phyloP scores from a whole-genome alignment of 257 asterid genomes.

The Linderniella brevidens region DNA sequence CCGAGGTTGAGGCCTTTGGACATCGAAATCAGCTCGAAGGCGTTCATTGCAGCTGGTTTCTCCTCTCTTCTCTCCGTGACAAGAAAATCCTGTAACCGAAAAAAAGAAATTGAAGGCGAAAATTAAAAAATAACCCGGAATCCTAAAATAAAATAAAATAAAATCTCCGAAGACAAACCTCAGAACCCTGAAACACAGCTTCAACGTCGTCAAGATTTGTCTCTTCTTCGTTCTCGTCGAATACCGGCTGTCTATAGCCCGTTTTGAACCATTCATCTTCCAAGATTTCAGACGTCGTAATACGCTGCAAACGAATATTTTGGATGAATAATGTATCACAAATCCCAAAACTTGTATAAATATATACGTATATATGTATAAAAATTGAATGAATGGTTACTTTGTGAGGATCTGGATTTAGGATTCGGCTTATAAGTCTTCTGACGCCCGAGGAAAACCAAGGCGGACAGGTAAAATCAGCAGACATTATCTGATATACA shows the following conservation, averaged over 20 bases:
- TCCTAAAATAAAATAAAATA: too few species aligned
- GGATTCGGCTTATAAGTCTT: constrained; percentile 61
- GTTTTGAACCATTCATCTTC: constrained; percentile 92
- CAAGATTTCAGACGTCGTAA: constrained; percentile 53
- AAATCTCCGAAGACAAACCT: constrained; percentile 22
- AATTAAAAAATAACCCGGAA: too few species aligned
- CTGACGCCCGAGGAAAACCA: constrained; percentile 83
- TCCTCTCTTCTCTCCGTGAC: constrained; percentile 78
- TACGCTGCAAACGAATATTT: constrained; percentile 33
- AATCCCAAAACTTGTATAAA: too few species aligned
- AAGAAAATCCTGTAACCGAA: constrained; percentile 58
- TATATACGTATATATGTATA: too few species aligned
- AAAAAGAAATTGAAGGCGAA: too few species aligned
- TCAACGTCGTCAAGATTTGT: constrained; percentile 86
- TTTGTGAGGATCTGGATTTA: constrained; percentile 73
- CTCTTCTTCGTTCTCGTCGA: constrained; percentile 68
- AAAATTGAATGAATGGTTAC: constrained; percentile 19
- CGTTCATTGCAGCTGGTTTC: constrained; percentile 88
- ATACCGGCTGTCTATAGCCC: constrained; percentile 55
- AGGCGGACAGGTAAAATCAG: constrained; percentile 83
- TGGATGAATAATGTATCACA: background rate
- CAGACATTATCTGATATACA: constrained; percentile 50
- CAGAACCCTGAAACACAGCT: constrained; percentile 78
- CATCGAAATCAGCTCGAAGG: constrained; percentile 90
- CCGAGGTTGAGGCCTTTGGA: constrained; percentile 91